These are phyloP conservation scores for Ophiosphaerella korrae DNA, from an alignment of 2,329 filamentous ascomycete species.

Conservation along the genomic window DNA sequence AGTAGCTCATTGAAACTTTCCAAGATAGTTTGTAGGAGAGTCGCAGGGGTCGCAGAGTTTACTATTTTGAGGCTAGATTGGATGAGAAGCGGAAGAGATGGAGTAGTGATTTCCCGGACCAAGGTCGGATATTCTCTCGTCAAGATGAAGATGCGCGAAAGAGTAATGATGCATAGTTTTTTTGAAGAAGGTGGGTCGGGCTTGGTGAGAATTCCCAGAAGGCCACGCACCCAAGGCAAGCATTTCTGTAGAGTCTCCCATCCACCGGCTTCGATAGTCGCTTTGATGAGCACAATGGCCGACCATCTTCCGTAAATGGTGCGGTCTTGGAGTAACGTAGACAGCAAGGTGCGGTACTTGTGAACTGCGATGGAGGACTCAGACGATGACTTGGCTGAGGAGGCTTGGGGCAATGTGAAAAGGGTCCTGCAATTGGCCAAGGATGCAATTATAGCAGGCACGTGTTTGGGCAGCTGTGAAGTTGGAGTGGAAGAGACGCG, in stretches of 20 bases:
- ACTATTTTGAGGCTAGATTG: conserved; percentile 71
- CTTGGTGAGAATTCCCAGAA: conserved; percentile 79
- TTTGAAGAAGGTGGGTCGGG: conserved; percentile 76
- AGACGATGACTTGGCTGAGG: conserved; percentile 65
- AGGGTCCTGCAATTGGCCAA: conserved; percentile 61
- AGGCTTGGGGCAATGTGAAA: conserved; percentile 65
- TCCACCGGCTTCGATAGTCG: conserved; percentile 79
- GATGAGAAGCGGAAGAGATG: conserved; percentile 75
- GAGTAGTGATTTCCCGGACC: conserved; percentile 85
- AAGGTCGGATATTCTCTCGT: conserved; percentile 83
- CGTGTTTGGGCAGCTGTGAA: conserved; percentile 74
- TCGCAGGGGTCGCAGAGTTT: conserved; percentile 24
- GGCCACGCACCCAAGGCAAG: conserved; percentile 76
- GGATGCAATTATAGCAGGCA: conserved; percentile 68
- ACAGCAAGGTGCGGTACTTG: conserved; percentile 79
- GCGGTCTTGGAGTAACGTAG: conserved; percentile 77
- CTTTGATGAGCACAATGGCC: conserved; percentile 79
- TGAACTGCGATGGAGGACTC: conserved; percentile 75
- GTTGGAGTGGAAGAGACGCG: conserved; percentile 73
- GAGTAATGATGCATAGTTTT: conserved; percentile 74
- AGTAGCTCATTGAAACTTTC: conserved; percentile 74
- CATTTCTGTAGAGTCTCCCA: conserved; percentile 78
- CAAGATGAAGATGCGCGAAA: conserved; percentile 83
- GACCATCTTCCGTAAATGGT: conserved; percentile 76
- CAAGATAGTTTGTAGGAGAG: conserved; percentile 69